phyloP scores from a whole-genome alignment of 768 basidiomycete genomes.

The Trametes cubensis region DNA sequence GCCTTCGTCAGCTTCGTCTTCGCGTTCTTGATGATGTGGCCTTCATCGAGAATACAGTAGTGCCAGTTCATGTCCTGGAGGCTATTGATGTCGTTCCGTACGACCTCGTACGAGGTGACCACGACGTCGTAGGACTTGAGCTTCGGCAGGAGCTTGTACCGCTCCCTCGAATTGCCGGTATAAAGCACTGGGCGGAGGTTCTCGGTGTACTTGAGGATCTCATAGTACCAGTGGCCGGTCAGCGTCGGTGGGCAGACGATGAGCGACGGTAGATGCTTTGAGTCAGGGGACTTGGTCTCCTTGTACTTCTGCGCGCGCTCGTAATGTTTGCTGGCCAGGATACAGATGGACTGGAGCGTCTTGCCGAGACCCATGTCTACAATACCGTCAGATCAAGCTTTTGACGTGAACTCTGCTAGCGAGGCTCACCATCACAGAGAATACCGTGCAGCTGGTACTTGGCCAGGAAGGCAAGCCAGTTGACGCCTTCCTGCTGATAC shows the following conservation, averaged over 20 bases:
- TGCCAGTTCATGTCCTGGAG: slow-evolving; percentile 82
- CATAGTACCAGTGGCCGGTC: slow-evolving; percentile 99
- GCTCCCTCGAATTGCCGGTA: slow-evolving; percentile 84
- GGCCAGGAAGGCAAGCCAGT: slow-evolving; percentile 97
- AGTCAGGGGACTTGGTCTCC: slow-evolving; percentile 68
- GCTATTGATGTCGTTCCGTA: slow-evolving; percentile 87
- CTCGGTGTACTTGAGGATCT: slow-evolving; percentile 89
- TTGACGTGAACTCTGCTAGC: background rate
- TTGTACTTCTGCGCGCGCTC: slow-evolving; percentile 76
- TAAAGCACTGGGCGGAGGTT: slow-evolving; percentile 86
- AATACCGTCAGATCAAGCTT: slow-evolving; percentile 3
- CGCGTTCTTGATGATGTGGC: slow-evolving; percentile 98
- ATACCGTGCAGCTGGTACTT: slow-evolving; percentile 98
- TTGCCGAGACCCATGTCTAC: slow-evolving; percentile 99
- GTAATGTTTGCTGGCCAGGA: slow-evolving; percentile 89
- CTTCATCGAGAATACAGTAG: slow-evolving; percentile 97
- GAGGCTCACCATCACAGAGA: slow-evolving; percentile 85
- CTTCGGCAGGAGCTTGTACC: slow-evolving; percentile 65
- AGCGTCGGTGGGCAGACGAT: slow-evolving; percentile 97
- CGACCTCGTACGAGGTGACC: slow-evolving; percentile 96
- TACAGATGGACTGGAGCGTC: slow-evolving; percentile 96
- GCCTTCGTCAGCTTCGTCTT: slow-evolving; percentile 98
- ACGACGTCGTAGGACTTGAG: slow-evolving; percentile 82
- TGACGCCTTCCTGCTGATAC: slow-evolving; percentile 98
- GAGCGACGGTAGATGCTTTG: slow-evolving; percentile 87